A percentile compares a stretch with the other conserved stretches of the same genome.
Conservation (phyloP, 352 stramenopile species). For the Globisporangium carolinianum region DNA sequence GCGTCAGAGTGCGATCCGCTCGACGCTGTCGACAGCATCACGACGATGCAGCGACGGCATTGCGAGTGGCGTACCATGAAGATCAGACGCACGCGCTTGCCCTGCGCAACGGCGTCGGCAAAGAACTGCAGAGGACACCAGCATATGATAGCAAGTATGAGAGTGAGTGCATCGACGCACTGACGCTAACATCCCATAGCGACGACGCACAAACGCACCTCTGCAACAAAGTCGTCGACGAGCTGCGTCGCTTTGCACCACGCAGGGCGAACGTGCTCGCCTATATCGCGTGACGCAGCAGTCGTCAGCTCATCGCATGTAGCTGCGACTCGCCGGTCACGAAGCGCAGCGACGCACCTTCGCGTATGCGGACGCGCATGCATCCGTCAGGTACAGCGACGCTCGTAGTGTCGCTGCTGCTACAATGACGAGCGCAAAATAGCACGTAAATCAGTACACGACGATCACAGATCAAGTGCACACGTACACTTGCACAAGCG, state of each 20-base stretch:
- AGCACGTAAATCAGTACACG: no score
- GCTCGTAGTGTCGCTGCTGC: no score
- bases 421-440: no score
- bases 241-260: conserved; percentile 65
- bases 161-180: not conserved
- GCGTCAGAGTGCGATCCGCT: no score
- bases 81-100: conserved; percentile 66
- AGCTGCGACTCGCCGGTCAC: no score
- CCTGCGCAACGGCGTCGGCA: conserved; percentile 32
- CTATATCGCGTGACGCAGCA: conserved; percentile 4
- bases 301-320: not conserved
- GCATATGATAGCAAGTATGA: not conserved
- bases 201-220: conserved; percentile 14
- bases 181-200: no score
- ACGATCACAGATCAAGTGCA: no score
- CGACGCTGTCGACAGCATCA: not conserved
- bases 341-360: conserved; percentile 13
- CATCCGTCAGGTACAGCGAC: conserved; percentile 31
- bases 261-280: conserved; percentile 37
- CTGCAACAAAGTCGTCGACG: conserved; percentile 52
- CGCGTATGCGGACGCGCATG: conserved; percentile 48
- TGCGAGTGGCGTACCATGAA: conserved; percentile 42
- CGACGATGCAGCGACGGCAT: no score
- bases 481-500: no score
- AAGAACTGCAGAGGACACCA: conserved; percentile 43